Base-by-base conservation (phyloP, 176 grass and related monocot genomes). In the Tillandsia fasciculata region DNA sequence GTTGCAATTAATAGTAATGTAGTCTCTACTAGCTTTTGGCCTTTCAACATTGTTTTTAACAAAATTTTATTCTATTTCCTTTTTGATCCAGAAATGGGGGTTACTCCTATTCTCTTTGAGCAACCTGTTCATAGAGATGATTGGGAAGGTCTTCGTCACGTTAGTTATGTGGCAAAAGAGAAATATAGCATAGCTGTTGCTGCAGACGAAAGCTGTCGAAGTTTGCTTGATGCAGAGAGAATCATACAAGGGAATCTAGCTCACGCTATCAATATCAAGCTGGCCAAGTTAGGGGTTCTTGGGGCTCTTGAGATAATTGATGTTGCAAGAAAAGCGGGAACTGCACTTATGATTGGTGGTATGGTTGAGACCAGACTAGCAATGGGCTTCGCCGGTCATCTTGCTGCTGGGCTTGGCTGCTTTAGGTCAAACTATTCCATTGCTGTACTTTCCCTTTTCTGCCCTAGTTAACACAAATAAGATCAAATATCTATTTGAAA, bases 221-320 rank as follows among this genome's bases (percentile, higher is more conserved):
- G 87, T 73, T 76, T 93, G 11, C 22, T 53, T 70, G 89, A 99
- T 73, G 94, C 89, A 63, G 76, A 80, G 24, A 88, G 81, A 87
- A 93, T 99, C 57, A 90, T 93, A 78, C 52, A 82, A 33, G 94
- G 77, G 23, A 87, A 87, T 52, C 52, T 93, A 51, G 87, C 90
- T 70, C 94, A 99, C 85, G 89, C 93, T 76, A 88, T 99, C 49
- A 99, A 99, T 76, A 87, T 99, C 67, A 99, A 99, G 65, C 78
- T 99, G 61, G 87, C 94, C 9, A 99, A 93, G 54, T 48, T 84
- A n/a, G 94, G 94, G 53, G 75, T 93, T 72, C 52, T 85, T 70
- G 89, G 87, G 70, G 82, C 79, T 75, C 87, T 99, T 2, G 87
- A 99, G 51, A 73, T 99, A 64, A 93, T 93, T 77, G 82, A 84